Percentiles rank a stretch among this genome's conserved stretches.
These are phyloP conservation scores for Metschnikowia dekortorum DNA, from an alignment of 805 yeast species.

Conservation along the genomic window DNA sequence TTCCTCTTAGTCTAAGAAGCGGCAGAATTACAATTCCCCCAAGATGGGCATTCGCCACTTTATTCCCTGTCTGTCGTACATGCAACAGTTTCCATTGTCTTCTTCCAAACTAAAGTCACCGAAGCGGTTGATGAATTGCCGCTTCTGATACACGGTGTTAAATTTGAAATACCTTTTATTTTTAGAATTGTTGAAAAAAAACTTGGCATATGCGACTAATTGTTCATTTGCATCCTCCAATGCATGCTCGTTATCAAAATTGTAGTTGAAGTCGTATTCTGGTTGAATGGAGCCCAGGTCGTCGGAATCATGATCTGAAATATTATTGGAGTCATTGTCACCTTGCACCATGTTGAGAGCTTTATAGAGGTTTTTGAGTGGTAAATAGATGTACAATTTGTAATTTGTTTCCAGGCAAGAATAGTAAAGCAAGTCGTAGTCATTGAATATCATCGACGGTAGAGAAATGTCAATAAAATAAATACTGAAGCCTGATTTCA, in stretches of 20 bases:
- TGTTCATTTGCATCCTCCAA: slow-evolving; percentile 10
- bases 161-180: slow-evolving; percentile 34
- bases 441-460: slow-evolving; percentile 38
- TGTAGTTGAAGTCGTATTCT: slow-evolving; percentile 19
- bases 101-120: slow-evolving; percentile 32
- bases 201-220: slow-evolving; percentile 29
- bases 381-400: slow-evolving; percentile 40
- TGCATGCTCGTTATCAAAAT: slow-evolving; percentile 3
- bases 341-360: slow-evolving; percentile 39
- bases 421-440: slow-evolving; percentile 40
- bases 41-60: slow-evolving; percentile 42
- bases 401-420: slow-evolving; percentile 38
- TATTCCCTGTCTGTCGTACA: slow-evolving; percentile 34
- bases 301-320: slow-evolving; percentile 16
- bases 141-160: slow-evolving; percentile 37
- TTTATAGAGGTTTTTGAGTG: slow-evolving; percentile 44
- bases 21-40: slow-evolving; percentile 26
- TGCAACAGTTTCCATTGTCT: slow-evolving; percentile 17
- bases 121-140: slow-evolving; percentile 39
- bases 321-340: slow-evolving; percentile 18
- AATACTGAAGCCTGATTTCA: slow-evolving; percentile 49
- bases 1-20: neutral
- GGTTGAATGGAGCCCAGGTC: slow-evolving; percentile 11
- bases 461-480: slow-evolving; percentile 42
- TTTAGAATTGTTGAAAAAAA: slow-evolving; percentile 29